These are phyloP conservation scores for Colletotrichum somersetense DNA, from an alignment of 2,329 filamentous ascomycete species.

Conservation along the genomic window DNA sequence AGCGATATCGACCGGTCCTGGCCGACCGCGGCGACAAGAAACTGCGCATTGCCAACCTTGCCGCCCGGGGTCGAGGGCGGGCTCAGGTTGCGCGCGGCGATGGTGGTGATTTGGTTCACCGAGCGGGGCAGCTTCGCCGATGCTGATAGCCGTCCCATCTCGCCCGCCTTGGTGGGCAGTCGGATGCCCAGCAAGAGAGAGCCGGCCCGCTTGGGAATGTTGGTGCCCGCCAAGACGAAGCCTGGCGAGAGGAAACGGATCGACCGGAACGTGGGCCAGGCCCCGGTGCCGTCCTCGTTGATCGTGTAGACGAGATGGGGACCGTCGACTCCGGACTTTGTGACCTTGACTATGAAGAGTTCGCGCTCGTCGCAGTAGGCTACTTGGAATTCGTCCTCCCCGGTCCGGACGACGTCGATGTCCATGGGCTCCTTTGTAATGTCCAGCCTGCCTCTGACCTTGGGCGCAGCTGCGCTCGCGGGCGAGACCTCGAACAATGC, in stretches of 20 bases:
- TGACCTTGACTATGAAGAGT: conserved; percentile 73
- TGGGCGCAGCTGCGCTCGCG: conserved; percentile 61
- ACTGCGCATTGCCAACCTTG: conserved; percentile 75
- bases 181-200: conserved; percentile 69
- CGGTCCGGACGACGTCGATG: conserved; percentile 75
- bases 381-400: conserved; percentile 74
- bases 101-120: conserved; percentile 80
- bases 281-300: conserved; percentile 58
- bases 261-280: conserved; percentile 66
- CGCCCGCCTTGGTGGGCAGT: conserved; percentile 54
- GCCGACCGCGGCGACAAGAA: conserved; percentile 83
- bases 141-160: conserved; percentile 63
- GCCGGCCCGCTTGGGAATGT: conserved; percentile 70
- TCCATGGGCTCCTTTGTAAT: conserved; percentile 73
- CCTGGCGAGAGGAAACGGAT: conserved; percentile 70
- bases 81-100: conserved; percentile 81
- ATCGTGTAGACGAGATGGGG: conserved; percentile 69
- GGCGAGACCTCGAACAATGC: conserved; percentile 80
- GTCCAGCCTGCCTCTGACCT: conserved; percentile 62
- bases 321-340: conserved; percentile 57
- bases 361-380: conserved; percentile 84
- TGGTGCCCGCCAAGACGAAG: conserved; percentile 69
- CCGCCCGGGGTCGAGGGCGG: conserved; percentile 63
- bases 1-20: conserved; percentile 84
- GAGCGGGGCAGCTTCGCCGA: conserved; percentile 71